Base-by-base conservation (phyloP, 768 basidiomycete genomes). In the Suillus weaverae region DNA sequence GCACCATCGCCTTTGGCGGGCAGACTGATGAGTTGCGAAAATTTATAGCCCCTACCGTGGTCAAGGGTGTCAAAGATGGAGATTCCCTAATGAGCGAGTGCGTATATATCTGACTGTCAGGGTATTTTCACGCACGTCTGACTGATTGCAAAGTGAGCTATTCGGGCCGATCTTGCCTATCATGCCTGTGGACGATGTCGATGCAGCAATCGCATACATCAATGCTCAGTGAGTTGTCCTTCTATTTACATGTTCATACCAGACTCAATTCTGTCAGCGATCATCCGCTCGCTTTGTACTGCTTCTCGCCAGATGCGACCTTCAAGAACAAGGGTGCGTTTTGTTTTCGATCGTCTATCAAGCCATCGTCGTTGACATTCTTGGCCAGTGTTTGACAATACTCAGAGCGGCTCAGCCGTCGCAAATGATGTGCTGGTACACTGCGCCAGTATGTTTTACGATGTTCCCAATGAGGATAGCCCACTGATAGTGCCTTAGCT, bases 131-230 rank as follows among this genome's bases (percentile, higher is more conserved):
- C 41, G 6, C 13, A 30, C n/a, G 68, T n/a, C 41, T 57, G 36
- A 50, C n/a, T 9, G 16, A 5, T 5, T 53, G 20, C 50, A 0
- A 67, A 93, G 92, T 65, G 94, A 95, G 70, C 82, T 95, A 50
- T 95, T 96, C 69, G 94, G 93, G 0, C 94, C 94, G 9, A 68
- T 96, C 11, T 77, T 96, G 30, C 89, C 92, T 4, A 81, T 96
- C 46, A 78, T 95, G 1, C 84, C 88, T 0, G 87, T 94, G 32
- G 84, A 88, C n/a, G 73, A 83, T 62, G 61, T 91, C 8, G 90
- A 93, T 39, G 88, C 85, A 44, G 93, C 88, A 4, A 87, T 94
- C 64, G 81, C 84, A 13, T 87, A 86, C 63, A 82, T 94, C 61
- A 89, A 89, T 68, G 90, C 87, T 60, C 30, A 81, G 76, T 20